Percentiles rank a stretch among this genome's conserved stretches.
These are phyloP conservation scores for Phytophthora chlamydospora DNA, from an alignment of 352 stramenopile species.

Conservation along the genomic window DNA sequence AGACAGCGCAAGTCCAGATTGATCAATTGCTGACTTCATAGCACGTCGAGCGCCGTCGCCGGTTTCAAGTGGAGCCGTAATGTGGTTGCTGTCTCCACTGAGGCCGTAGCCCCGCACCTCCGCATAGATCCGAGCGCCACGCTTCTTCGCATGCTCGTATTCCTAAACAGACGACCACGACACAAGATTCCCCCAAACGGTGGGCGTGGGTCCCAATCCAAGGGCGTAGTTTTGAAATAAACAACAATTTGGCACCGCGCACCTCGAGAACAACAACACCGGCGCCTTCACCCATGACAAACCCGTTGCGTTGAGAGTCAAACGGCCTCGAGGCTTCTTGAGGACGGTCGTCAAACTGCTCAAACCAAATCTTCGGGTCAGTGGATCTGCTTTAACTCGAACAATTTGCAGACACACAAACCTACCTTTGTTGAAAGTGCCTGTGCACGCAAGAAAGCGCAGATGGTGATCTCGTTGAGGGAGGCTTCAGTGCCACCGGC, in stretches of 20 bases:
- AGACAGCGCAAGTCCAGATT: slow-evolving; percentile 73
- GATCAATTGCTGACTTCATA: slow-evolving; percentile 92
- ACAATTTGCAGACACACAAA: background rate
- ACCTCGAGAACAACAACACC: slow-evolving; percentile 74
- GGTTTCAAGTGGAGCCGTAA: slow-evolving; percentile 73
- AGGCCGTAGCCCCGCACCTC: slow-evolving; percentile 96
- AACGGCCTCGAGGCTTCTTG: slow-evolving; percentile 94
- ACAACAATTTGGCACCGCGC: background rate
- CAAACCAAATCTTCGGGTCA: background rate
- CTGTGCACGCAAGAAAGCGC: slow-evolving; percentile 95
- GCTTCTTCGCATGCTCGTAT: slow-evolving; percentile 92
- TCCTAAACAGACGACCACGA: slow-evolving; percentile 37
- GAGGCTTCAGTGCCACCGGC: slow-evolving; percentile 95
- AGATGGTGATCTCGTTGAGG: slow-evolving; percentile 94
- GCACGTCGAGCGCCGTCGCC: slow-evolving; percentile 77
- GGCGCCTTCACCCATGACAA: slow-evolving; percentile 95
- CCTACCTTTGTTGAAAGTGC: slow-evolving; percentile 92
- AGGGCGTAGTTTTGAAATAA: background rate
- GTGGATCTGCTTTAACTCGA: background rate
- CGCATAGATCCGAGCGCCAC: slow-evolving; percentile 94
- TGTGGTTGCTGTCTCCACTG: slow-evolving; percentile 96
- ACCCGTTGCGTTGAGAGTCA: slow-evolving; percentile 94
- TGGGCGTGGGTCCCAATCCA: too few species aligned
- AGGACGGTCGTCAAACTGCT: slow-evolving; percentile 94
- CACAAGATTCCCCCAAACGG: background rate